Evolutionary conservation across 2,329 filamentous ascomycete species (phyloP), one percentile per base, ranked within the genome.

Genomic region (Fusarium stilboides): DNA sequence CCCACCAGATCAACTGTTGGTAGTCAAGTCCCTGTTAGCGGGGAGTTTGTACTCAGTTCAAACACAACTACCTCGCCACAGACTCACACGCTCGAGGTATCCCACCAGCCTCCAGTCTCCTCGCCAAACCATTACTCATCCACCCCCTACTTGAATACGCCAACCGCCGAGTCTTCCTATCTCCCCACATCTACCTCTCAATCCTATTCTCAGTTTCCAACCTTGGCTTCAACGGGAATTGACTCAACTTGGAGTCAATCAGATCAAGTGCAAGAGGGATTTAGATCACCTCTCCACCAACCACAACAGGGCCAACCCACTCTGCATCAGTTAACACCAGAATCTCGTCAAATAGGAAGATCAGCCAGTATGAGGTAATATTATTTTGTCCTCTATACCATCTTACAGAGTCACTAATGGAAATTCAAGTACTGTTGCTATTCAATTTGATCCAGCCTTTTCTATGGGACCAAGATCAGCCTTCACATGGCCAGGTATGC

Each of bases 381-480:
- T 20, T 28, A 37, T 42, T 20, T 20, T 31, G 26, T 19, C 20
- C 15, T 26, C 17, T 4, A 13, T 31, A 22, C 15, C 34, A 19
- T 22, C 17, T 47, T 42, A 26, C 24, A 20, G 34, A 46, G 33
- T 33, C 20, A 40, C 70, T 75, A 65, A 74, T 53, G 24, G 10
- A 24, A 28, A 20, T 34, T 47, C 61, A 65, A 84, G 82, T 74
- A 81, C 85, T 75, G 82, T 86, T 68, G 84, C 85, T 69, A 78
- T 85, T 53, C 81, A 85, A 59, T 87, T 84, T 76, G 85, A 87
- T 70, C 80, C 83, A 26, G 78, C 81, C 68, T 85, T 86, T 74
- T 80, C 79, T 67, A 86, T 87, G 84, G 85, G 84, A 52, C 80
- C 80, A 53, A 80, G 85, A 74, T 82, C 84, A 42, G 79, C 82